These are phyloP conservation scores for Geotrichum klebahnii DNA, from an alignment of 1,139 yeast genomes.

Conservation along the genomic window DNA sequence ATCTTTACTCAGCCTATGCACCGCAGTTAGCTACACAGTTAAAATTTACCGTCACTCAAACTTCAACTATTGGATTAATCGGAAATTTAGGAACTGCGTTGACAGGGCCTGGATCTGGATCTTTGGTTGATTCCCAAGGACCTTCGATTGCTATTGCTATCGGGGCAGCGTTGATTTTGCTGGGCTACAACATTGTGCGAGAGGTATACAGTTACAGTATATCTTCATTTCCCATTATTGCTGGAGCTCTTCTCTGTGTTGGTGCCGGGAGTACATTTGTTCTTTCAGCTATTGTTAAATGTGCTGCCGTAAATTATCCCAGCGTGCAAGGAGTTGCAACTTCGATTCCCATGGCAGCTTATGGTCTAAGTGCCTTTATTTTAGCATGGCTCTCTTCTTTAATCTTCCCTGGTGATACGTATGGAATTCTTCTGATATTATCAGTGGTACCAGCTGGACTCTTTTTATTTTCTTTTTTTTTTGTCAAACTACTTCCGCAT, in stretches of 20 bases:
- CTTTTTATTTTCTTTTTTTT: constrained; percentile 30
- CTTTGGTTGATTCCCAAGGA: constrained; percentile 54
- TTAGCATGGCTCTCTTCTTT: constrained; percentile 37
- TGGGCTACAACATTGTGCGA: constrained; percentile 36
- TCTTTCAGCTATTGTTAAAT: constrained; percentile 42
- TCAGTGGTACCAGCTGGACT: constrained; percentile 35
- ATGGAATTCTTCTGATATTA: constrained; percentile 36
- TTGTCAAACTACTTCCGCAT: constrained; percentile 28
- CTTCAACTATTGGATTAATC: constrained; percentile 53
- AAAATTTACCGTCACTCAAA: constrained; percentile 51
- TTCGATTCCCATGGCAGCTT: constrained; percentile 44
- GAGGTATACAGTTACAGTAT: constrained; percentile 28
- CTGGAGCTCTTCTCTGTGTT: constrained; percentile 35
- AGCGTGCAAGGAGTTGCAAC: constrained; percentile 41
- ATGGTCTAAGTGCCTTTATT: constrained; percentile 43
- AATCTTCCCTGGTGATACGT: constrained; percentile 35
- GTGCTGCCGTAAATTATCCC: constrained; percentile 44
- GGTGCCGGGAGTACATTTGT: constrained; percentile 42
- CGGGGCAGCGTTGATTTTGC: constrained; percentile 33
- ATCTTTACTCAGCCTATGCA: constrained; percentile 59
- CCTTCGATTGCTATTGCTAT: constrained; percentile 42
- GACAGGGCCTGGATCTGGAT: constrained; percentile 60
- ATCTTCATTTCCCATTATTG: constrained; percentile 31
- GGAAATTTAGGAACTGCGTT: constrained; percentile 60
- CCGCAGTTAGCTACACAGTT: constrained; percentile 58